Conservation (phyloP, 768 basidiomycete genomes). For the Paxillus involutus region DNA sequence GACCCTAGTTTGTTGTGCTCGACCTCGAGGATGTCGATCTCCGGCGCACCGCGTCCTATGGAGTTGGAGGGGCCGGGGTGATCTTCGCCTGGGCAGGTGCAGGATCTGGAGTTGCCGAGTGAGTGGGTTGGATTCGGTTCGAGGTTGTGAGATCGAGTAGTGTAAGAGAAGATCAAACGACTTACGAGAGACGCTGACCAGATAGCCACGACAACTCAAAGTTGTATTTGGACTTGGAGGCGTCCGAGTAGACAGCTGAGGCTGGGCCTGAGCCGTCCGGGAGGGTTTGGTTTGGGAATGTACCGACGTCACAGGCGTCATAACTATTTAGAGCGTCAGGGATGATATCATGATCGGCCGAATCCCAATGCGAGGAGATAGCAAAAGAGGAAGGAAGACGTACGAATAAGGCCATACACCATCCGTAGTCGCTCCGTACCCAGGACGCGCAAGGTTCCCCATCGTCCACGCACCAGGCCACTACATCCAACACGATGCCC, state of each 20-base stretch:
- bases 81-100: slow-evolving; percentile 72
- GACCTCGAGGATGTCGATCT: slow-evolving; percentile 83
- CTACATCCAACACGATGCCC: slow-evolving; percentile 31
- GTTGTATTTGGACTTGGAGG: slow-evolving; percentile 51
- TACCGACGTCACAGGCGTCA: slow-evolving; percentile 58
- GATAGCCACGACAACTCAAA: slow-evolving; percentile 68
- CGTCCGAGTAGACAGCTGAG: slow-evolving; percentile 55
- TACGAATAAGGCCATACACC: slow-evolving; percentile 84
- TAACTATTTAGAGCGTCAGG: slow-evolving; percentile 34
- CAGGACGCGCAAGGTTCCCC: slow-evolving; percentile 84
- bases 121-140: not conserved
- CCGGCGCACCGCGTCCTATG: slow-evolving; percentile 71
- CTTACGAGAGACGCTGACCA: slow-evolving; percentile 75
- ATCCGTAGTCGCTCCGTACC: slow-evolving; percentile 77
- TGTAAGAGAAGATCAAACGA: slow-evolving; percentile 2
- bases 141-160: not conserved
- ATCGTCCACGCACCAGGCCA: slow-evolving; percentile 91
- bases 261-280: slow-evolving; percentile 52
- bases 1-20: slow-evolving; percentile 54
- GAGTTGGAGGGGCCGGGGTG: slow-evolving; percentile 67
- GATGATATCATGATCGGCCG: not conserved
- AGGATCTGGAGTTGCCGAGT: slow-evolving; percentile 44
- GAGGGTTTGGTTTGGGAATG: slow-evolving; percentile 51
- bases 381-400: slow-evolving; percentile 10
- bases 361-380: not conserved